Evolutionary conservation across 2,329 filamentous ascomycete species (phyloP).

Genomic region (Aureobasidium namibiae): DNA sequence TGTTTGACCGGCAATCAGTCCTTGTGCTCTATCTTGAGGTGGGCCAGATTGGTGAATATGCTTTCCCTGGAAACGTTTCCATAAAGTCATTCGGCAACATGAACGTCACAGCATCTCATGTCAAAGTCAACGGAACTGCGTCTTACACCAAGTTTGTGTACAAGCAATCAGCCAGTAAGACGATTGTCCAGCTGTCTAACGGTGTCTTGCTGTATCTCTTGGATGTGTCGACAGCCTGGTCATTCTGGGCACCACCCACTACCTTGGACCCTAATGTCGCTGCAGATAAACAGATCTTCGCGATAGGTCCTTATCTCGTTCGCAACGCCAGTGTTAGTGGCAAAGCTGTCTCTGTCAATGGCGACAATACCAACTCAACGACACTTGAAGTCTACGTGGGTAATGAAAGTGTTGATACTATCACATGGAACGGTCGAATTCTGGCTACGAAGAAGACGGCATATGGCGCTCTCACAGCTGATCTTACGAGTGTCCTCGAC

Average conservation of each 20-base stretch:
- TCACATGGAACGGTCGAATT: slow-evolving; percentile 32
- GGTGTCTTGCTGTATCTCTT: slow-evolving; percentile 45
- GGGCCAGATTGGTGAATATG: slow-evolving; percentile 18
- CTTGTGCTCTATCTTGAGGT: slow-evolving; percentile 15
- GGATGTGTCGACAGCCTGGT: slow-evolving; percentile 46
- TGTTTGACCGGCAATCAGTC: slow-evolving; percentile 24
- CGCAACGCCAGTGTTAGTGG: slow-evolving; percentile 31
- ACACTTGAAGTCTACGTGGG: slow-evolving; percentile 31
- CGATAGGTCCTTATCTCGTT: slow-evolving; percentile 35
- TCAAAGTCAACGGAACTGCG: background rate
- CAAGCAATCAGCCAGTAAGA: slow-evolving; percentile 8
- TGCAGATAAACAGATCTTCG: slow-evolving; percentile 38
- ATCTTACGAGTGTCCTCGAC: slow-evolving; percentile 20
- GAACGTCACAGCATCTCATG: slow-evolving; percentile 12
- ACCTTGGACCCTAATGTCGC: slow-evolving; percentile 37
- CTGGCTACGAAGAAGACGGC: slow-evolving; percentile 25
- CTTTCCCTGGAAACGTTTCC: slow-evolving; percentile 13
- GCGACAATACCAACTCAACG: slow-evolving; percentile 31
- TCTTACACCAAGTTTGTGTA: slow-evolving; percentile 12
- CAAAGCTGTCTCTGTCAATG: slow-evolving; percentile 23
- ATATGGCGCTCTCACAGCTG: slow-evolving; percentile 30
- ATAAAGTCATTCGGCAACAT: slow-evolving; percentile 12
- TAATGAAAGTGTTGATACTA: slow-evolving; percentile 25
- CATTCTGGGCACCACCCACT: slow-evolving; percentile 47
- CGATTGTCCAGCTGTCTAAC: slow-evolving; percentile 42